Base-by-base conservation (phyloP, 495 filamentous ascomycete species). In the Viridothelium virens region DNA sequence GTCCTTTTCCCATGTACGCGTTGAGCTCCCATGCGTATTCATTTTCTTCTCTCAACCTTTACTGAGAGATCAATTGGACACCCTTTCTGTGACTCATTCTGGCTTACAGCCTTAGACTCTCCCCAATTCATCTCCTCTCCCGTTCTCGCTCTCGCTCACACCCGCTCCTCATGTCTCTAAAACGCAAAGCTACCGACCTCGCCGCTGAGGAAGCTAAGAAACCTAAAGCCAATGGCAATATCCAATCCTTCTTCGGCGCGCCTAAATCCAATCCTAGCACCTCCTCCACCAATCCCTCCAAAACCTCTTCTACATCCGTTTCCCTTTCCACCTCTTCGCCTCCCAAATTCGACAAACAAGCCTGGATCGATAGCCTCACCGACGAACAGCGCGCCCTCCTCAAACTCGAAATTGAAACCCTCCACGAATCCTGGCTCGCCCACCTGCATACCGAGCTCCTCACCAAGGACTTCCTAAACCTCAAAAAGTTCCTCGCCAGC, bases 371-470 rank as follows among this genome's bases (percentile, higher is more conserved):
- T 12, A 85, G 84, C 48, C 81, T 98, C 65, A 92, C 85, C 0
- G 70, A 82, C 4, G 95, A 97, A 79, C 91, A 96, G 75, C 89
- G 86, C 72, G 82, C 86, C 18, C 79, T 97, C 36, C 81, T 98
- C 46, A 79, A 89, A 67, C 81, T 98, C 38, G 94, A 98, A 76
- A 96, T 97, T 71, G 84, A 93, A 47, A 96, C 91, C 0, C 79
- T 98, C 70, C 82, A 97, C 71, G 90, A 91, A 48, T 92, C 86
- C 77, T 98, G 94, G 94, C 80, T 98, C 61, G 85, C 85, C 39
- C 86, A 88, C 63, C 82, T 98, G 56, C 92, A 91, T 73, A 90
- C 94, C 63, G 91, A 96, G 71, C 74, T 97, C 25, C 73, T 86
- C 1, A 88, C 80, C 61, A 82, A 83, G 11, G 87, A 91, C 56